phyloP scores from a whole-genome alignment of 331 rosid genomes.

The Spiraea crenata region DNA sequence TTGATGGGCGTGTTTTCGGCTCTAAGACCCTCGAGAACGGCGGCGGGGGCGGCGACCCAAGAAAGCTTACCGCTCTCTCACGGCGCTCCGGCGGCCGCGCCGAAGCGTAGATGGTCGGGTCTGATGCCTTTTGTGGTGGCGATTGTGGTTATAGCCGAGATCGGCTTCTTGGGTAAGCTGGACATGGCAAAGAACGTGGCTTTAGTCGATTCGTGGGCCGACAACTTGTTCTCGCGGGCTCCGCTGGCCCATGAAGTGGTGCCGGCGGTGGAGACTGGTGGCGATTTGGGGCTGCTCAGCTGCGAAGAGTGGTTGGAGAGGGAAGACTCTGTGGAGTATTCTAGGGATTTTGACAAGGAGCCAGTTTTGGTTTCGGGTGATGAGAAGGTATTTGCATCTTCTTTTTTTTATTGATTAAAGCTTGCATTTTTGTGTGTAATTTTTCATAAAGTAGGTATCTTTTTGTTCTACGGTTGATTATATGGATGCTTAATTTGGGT shows the following conservation, averaged over 20 bases:
- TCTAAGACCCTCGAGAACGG: slow-evolving; percentile 64
- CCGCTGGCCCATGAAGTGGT: slow-evolving; percentile 24
- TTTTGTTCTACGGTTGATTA: not conserved
- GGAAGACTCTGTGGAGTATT: slow-evolving; percentile 69
- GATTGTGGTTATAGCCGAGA: slow-evolving; percentile 78
- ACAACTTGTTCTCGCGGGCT: slow-evolving; percentile 48
- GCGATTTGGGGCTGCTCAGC: slow-evolving; percentile 39
- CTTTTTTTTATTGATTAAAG: not conserved
- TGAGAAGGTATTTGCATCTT: slow-evolving; percentile 52
- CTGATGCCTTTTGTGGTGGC: slow-evolving; percentile 62
- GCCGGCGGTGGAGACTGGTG: slow-evolving; percentile 14
- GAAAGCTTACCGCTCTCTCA: slow-evolving; percentile 42
- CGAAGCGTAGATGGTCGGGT: slow-evolving; percentile 65
- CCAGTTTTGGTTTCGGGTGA: slow-evolving; percentile 73
- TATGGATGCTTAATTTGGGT: not conserved
- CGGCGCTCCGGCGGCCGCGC: slow-evolving; percentile 15
- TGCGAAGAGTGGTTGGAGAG: slow-evolving; percentile 91
- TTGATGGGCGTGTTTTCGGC: slow-evolving; percentile 55
- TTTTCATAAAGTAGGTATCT: not conserved
- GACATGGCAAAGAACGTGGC: slow-evolving; percentile 75
- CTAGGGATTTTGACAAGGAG: slow-evolving; percentile 62
- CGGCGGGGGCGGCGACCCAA: slow-evolving; percentile 26
- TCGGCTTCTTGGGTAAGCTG: slow-evolving; percentile 72
- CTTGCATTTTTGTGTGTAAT: not conserved
- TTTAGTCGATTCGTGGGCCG: slow-evolving; percentile 66